These are phyloP conservation scores for Blastocystis sp. DNA, from an alignment of 352 stramenopile species.

Conservation along the genomic window DNA sequence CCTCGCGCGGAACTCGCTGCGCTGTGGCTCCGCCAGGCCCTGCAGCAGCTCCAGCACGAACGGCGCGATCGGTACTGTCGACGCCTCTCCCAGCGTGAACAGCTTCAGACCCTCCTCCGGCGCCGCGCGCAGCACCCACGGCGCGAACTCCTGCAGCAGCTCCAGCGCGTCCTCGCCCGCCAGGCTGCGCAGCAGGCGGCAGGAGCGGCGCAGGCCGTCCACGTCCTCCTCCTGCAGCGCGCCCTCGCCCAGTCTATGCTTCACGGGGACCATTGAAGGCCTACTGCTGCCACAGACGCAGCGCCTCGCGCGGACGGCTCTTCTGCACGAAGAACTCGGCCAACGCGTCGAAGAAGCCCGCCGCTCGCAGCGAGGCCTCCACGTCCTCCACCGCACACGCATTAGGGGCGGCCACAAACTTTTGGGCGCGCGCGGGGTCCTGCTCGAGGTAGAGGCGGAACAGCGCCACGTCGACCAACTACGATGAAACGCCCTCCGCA, in stretches of 20 bases:
- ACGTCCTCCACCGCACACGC: slow-evolving; percentile 34
- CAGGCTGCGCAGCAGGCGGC: neutral
- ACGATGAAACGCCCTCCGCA: neutral
- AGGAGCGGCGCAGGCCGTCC: slow-evolving; percentile 16
- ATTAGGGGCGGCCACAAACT: neutral
- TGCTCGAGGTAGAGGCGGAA: slow-evolving; percentile 3
- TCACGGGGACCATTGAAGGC: neutral
- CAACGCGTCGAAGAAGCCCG: slow-evolving; percentile 15
- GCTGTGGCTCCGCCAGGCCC: neutral
- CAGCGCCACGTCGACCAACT: slow-evolving; percentile 47
- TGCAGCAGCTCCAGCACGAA: neutral
- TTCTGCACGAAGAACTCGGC: slow-evolving; percentile 46
- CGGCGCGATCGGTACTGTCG: neutral
- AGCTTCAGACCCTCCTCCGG: slow-evolving; percentile 27
- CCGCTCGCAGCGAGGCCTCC: neutral
- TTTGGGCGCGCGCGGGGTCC: neutral
- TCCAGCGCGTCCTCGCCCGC: neutral
- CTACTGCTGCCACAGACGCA: slow-evolving; percentile 21
- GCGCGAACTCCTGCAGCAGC: slow-evolving; percentile 17
- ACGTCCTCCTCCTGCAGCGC: slow-evolving; percentile 9
- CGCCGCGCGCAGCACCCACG: slow-evolving; percentile 4
- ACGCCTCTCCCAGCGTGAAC: neutral
- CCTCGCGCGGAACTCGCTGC: neutral
- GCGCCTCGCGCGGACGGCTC: neutral
- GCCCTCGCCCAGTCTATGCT: slow-evolving; percentile 8